Evolutionary conservation across 208 protist species (phyloP).

Genomic region (Wallacemonas rigidus): DNA sequence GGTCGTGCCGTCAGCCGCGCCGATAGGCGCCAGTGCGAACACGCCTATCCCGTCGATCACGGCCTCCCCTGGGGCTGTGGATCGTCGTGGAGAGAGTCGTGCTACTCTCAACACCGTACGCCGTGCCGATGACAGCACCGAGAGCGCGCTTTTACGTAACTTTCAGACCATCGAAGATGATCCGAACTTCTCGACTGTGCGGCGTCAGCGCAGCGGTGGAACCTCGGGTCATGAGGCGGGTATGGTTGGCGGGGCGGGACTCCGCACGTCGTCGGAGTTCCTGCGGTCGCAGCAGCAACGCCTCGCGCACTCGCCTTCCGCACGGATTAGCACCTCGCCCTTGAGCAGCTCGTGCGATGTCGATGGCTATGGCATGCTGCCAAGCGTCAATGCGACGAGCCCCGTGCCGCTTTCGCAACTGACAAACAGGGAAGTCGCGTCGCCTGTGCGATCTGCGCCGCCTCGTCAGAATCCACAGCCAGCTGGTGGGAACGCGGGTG

Average conservation of each 20-base stretch:
- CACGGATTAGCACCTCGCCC: not conserved
- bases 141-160: slow-evolving; percentile 20
- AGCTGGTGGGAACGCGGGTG: too few species aligned
- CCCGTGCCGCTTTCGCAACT: not conserved
- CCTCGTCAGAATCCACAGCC: not conserved
- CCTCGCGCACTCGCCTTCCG: not conserved
- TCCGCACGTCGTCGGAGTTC: not conserved
- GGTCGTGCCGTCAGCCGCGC: not conserved
- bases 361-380: not conserved
- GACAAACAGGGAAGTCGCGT: slow-evolving; percentile 21
- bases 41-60: too few species aligned
- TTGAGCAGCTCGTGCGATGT: not conserved
- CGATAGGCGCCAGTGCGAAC: too few species aligned
- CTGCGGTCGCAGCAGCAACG: not conserved
- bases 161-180: slow-evolving; percentile 24
- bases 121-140: slow-evolving; percentile 10
- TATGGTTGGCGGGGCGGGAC: too few species aligned
- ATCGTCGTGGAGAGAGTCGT: not conserved
- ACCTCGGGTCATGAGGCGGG: too few species aligned
- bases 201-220: not conserved
- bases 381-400: not conserved
- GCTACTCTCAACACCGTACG: not conserved
- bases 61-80: not conserved
- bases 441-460: slow-evolving; percentile 1
- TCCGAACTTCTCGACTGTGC: slow-evolving; percentile 13